Evolutionary conservation across 2,329 filamentous ascomycete genomes (phyloP).

Genomic region (Neobulgaria alba): DNA sequence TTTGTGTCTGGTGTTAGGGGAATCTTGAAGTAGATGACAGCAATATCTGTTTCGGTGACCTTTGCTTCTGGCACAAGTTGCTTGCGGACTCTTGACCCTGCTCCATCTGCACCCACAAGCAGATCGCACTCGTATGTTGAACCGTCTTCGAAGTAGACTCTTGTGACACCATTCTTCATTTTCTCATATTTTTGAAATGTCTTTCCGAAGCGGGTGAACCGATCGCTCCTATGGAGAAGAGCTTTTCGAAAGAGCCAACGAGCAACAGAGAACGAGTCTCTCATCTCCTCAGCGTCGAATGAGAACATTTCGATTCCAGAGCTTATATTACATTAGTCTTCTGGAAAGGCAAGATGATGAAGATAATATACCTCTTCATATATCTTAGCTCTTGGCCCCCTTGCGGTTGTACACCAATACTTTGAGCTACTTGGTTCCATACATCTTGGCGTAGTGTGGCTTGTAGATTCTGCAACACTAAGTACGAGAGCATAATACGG

Average conservation of each 20-base stretch:
- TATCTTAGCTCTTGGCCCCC: slow-evolving; percentile 21
- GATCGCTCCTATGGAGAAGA: slow-evolving; percentile 14
- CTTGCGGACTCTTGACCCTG: slow-evolving; percentile 39
- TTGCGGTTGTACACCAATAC: slow-evolving; percentile 18
- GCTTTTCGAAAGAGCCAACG: slow-evolving; percentile 20
- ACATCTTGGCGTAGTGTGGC: slow-evolving; percentile 15
- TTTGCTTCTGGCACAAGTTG: slow-evolving; percentile 20
- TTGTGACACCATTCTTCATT: slow-evolving; percentile 25
- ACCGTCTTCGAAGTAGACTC: slow-evolving; percentile 37
- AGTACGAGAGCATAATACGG: slow-evolving; percentile 22
- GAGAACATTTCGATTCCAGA: slow-evolving; percentile 19
- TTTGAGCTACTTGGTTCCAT: slow-evolving; percentile 14
- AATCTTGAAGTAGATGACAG: slow-evolving; percentile 26
- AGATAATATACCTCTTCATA: slow-evolving; percentile 12
- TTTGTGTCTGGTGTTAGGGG: slow-evolving; percentile 19
- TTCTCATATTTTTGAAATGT: slow-evolving; percentile 24
- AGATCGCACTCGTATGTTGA: slow-evolving; percentile 38
- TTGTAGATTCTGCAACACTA: slow-evolving; percentile 19
- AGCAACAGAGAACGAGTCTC: slow-evolving; percentile 21
- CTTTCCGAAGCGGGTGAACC: slow-evolving; percentile 28
- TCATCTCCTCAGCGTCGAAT: slow-evolving; percentile 18
- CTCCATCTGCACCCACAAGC: slow-evolving; percentile 47
- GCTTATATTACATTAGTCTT: not conserved
- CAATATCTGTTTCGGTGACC: slow-evolving; percentile 13
- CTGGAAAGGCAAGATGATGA: not conserved